These are phyloP conservation scores for Bathelium albidoporum DNA, from an alignment of 495 filamentous ascomycete genomes.

Conservation along the genomic window DNA sequence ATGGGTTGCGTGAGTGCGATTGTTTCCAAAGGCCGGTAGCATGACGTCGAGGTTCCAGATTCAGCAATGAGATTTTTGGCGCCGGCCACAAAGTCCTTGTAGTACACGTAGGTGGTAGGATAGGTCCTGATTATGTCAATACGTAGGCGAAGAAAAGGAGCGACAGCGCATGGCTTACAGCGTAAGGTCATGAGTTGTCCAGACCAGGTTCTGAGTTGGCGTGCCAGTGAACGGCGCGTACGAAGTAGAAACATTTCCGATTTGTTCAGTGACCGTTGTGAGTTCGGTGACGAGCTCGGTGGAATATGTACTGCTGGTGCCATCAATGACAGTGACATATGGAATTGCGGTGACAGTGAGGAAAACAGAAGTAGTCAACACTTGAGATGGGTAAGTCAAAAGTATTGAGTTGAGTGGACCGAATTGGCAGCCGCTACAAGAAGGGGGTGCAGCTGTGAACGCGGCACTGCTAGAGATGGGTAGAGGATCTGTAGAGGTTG, in stretches of 20 bases:
- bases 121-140: neutral
- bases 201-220: neutral
- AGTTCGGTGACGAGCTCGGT: neutral
- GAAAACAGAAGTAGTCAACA: neutral
- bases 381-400: neutral
- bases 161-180: neutral
- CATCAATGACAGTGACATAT: neutral
- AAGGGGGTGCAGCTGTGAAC: neutral
- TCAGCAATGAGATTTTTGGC: neutral
- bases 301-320: neutral
- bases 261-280: neutral
- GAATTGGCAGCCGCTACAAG: neutral
- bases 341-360: neutral
- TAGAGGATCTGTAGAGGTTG: neutral
- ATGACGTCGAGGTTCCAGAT: neutral
- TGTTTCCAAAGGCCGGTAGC: neutral
- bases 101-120: neutral
- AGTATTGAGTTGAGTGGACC: neutral
- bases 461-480: neutral
- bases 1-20: neutral
- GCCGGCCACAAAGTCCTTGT: neutral
- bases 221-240: neutral
- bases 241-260: conserved; percentile 1
- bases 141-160: neutral
- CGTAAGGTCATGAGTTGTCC: neutral